Conservation (phyloP, 805 yeast genomes). For the Spathaspora hagerdaliae region DNA sequence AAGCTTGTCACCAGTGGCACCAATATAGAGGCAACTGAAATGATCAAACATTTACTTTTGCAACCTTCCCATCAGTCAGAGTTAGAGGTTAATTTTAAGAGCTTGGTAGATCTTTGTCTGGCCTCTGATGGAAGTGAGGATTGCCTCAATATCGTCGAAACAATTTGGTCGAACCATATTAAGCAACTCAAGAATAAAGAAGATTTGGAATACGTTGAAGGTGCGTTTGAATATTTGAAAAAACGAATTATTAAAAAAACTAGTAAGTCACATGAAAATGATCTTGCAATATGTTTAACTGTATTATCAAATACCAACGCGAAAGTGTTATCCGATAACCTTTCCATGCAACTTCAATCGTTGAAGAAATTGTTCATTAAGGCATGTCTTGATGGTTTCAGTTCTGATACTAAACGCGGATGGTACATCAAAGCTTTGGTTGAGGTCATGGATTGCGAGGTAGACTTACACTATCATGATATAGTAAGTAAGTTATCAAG, state of each 20-base stretch:
- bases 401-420: background rate
- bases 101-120: constrained; percentile 8
- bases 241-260: constrained; percentile 2
- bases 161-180: constrained; percentile 38
- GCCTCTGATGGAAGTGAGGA: no score
- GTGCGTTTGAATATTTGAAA: constrained; percentile 10
- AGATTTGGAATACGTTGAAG: constrained; percentile 17
- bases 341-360: background rate
- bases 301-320: constrained; percentile 6
- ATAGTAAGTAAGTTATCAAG: no score
- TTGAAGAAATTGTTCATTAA: background rate
- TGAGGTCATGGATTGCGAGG: background rate
- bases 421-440: background rate
- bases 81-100: constrained; percentile 42
- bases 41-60: constrained; percentile 37
- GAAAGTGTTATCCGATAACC: background rate
- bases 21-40: background rate
- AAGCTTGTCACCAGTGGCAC: constrained; percentile 2
- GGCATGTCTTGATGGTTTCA: background rate
- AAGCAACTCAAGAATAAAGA: constrained; percentile 31
- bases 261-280: constrained; percentile 5
- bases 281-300: constrained; percentile 7
- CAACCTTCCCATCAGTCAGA: constrained; percentile 53
- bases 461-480: background rate
- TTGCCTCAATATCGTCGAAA: constrained; percentile 22